These are phyloP conservation scores for Chaetomium sp. DNA, from an alignment of 2,329 filamentous ascomycete genomes.

Conservation along the genomic window DNA sequence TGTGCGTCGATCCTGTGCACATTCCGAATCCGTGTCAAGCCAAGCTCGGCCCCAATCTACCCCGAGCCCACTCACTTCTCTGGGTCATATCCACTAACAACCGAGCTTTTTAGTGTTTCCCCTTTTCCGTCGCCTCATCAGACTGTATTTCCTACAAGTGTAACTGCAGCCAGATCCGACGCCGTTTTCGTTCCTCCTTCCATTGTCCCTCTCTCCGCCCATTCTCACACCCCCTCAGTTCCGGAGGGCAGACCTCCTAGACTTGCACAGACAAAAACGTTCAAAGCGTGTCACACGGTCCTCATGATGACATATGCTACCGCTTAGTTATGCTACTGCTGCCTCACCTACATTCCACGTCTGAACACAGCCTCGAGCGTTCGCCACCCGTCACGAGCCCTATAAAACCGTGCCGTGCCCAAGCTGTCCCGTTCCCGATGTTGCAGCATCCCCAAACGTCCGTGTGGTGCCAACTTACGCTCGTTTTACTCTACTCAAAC, in stretches of 20 bases:
- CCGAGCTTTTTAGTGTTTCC: background rate
- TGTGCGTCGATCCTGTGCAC: conserved; percentile 12
- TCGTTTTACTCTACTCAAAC: background rate
- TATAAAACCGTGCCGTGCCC: background rate
- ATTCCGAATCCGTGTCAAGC: conserved; percentile 7
- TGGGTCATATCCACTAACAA: background rate
- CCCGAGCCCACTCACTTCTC: background rate
- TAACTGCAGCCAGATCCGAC: background rate
- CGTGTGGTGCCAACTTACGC: conserved; percentile 7
- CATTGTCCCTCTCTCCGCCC: background rate
- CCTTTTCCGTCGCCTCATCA: background rate
- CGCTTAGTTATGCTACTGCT: background rate
- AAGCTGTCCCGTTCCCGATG: background rate
- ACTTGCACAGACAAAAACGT: background rate
- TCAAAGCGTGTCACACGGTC: background rate
- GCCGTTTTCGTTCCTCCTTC: background rate
- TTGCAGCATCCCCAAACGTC: background rate
- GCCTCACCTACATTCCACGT: conserved; percentile 5
- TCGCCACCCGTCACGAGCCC: background rate
- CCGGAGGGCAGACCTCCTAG: background rate
- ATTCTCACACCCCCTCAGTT: conserved; percentile 11
- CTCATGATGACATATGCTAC: conserved; percentile 14
- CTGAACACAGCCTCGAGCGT: conserved; percentile 16
- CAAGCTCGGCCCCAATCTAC: background rate
- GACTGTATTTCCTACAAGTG: background rate